Base-by-base conservation (phyloP, 352 stramenopile species). In the Phytopythium litorale region DNA sequence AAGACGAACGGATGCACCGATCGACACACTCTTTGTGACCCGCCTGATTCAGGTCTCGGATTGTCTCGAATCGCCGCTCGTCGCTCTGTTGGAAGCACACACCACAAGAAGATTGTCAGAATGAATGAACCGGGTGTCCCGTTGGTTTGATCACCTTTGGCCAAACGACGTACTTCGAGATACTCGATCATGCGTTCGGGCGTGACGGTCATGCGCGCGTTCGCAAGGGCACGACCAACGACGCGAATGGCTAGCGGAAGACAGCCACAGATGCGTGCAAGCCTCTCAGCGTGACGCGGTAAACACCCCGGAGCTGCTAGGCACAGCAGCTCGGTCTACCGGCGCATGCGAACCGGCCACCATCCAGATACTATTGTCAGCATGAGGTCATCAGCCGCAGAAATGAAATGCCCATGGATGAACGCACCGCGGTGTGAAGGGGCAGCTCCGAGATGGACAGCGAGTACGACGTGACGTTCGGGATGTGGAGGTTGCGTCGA, bases 101-200 rank as follows among this genome's bases (percentile, higher is more conserved):
- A 7, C 15, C 42, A 25, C 42, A n/a, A 35, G 4, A 52, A 30
- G 11, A 51, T 32, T 33, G n/a, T 60, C 21, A 60, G 25, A 50
- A 21, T 18, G 5, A 19, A 18, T 23, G 35, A 40, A 9, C 35
- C 16, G 35, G 16, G 35, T 32, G 28, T 32, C 28, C 28, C 1
- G 51, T 2, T 35, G 9, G 13, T n/a, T 49, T 23, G 8, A 37
- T 60, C 13, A 42, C 11, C n/a, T 16, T n/a, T 33, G 6, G 21
- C 1, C 9, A 56, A 54, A 25, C 30, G 77, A 19, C 40, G 59
- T 67, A 78, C 81, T 71, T 91, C 80, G 16, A 93, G 71, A 37
- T 88, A 88, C 49, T 90, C 78, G 50, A 93, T 91, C 79, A 94
- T 89, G 33, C 88, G 79, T 33, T 94, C 81, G 25, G 84, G 81